Evolutionary conservation across 176 grass and related monocot species (phyloP), one percentile per base, ranked within the genome.

Genomic region (Dactylis glomerata): DNA sequence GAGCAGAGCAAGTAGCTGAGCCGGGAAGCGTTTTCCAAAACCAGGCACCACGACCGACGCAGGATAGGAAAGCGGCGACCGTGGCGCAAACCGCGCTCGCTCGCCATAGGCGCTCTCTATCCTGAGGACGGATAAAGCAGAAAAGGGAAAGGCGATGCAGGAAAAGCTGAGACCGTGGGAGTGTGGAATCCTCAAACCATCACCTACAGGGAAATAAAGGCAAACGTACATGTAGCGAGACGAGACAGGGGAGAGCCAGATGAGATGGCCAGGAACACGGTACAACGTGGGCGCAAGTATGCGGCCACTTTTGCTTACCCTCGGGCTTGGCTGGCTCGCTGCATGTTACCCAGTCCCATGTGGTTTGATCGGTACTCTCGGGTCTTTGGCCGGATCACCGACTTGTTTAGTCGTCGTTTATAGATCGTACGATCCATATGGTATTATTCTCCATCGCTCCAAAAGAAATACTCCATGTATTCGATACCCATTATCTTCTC

Each of bases 221-320:
- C 68, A 12, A 71, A 44, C 4, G 23, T 71, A 41, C 22, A 44
- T 71, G 22, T 15, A 23, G 2, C 3, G 31, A 34, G 14, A 66
- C 63, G 63, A 36, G 17, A 70, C 13, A 15, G 5, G 10, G 11
- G 17, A 37, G 17, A 33, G 63, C 6, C 4, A 52, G 5, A 15
- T 40, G 38, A 7, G 16, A 50, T 49, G 46, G n/a, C n/a, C n/a
- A 24, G 7, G 55, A 24, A 13, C 57, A 28, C 12, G 11, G 50
- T 14, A 58, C n/a, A 63, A 88, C 87, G 81, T 88, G 87, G 81
- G 14, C 3, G 42, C 86, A 55, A 84, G 81, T 79, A 64, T 42
- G 30, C 11, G 33, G 0, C 32, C 42, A 34, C 78, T 55, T 36
- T 83, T 22, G 64, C 86, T 57, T 14, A 2, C 26, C 36, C 38